Evolutionary conservation across 495 filamentous ascomycete genomes (phyloP), one percentile per base, ranked within the genome.

Genomic region (Amniculicola lignicola): DNA sequence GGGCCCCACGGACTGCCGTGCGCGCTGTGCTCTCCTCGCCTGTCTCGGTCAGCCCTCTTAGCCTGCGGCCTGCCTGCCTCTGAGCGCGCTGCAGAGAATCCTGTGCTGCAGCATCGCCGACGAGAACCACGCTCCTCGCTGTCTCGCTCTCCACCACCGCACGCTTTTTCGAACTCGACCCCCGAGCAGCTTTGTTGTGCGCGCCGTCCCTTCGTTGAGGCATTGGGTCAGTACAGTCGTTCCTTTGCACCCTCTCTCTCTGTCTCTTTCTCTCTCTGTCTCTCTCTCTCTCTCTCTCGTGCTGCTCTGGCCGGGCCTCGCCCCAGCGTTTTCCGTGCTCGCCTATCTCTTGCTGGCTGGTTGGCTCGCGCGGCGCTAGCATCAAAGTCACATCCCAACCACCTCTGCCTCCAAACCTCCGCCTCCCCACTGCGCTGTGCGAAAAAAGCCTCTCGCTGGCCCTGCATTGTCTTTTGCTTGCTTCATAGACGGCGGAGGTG

Each of bases 371-470:
- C 48, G 37, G 63, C 63, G 57, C 64, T 64, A 67, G 64, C 59
- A 49, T 51, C 51, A 53, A 46, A 51, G 56, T 55, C 57, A 51
- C 64, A 62, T 67, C 64, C 64, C 64, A 67, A 64, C 64, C 65
- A 59, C 62, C 62, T 62, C 58, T 62, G 62, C 65, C 40, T 59
- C 54, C 54, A 59, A 61, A 61, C 62, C 64, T 64, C 61, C 62
- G 62, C 62, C 61, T 63, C 62, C 62, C 58, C 62, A 65, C 65
- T 51, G 59, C 61, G 31, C 47, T 46, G 55, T 48, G 31, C 45
- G 48, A 47, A 53, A 51, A 52, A 54, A 43, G 33, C 49, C 22
- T 25, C 50, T 37, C 37, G 31, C 48, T 46, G 33, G 43, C 35
- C 14, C 31, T 59, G 41, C 54, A 54, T 54, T 59, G 24, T 45